Percentiles rank a stretch among this genome's conserved stretches.
Evolutionary conservation across 192 early-diverging fungal species (phyloP).

Genomic region (Coemansia sp.): DNA sequence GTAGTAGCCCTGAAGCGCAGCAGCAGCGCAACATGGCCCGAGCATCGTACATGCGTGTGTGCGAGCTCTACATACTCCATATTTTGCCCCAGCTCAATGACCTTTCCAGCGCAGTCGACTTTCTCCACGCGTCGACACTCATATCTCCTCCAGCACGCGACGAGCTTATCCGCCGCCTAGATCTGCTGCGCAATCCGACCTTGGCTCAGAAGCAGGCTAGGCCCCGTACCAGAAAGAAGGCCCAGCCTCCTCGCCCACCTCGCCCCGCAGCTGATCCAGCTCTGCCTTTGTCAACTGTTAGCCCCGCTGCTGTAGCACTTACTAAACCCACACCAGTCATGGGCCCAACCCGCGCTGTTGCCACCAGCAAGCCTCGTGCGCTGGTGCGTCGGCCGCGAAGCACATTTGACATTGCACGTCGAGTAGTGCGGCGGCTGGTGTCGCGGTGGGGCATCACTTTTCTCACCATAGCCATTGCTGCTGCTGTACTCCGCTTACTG

Average conservation of each 20-base stretch:
- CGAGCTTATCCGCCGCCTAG: conserved; percentile 37
- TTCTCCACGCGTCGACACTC: conserved; percentile 21
- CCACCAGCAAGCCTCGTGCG: conserved; percentile 15
- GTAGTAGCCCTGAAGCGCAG: conserved; percentile 12
- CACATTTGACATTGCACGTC: conserved; percentile 29
- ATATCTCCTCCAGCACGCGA: conserved; percentile 26
- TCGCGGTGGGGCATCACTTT: conserved; percentile 53
- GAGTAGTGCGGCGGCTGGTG: conserved; percentile 47
- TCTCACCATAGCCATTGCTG: conserved; percentile 41
- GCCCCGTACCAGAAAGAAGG: conserved; percentile 18
- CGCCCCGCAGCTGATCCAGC: conserved; percentile 1
- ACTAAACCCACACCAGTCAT: neutral
- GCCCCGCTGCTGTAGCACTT: neutral
- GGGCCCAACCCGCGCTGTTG: neutral
- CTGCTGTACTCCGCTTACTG: conserved; percentile 44
- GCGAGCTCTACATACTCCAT: conserved; percentile 54
- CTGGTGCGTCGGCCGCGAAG: conserved; percentile 31
- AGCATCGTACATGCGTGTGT: conserved; percentile 54
- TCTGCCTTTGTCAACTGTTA: neutral
- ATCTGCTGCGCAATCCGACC: conserved; percentile 37
- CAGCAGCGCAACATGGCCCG: conserved; percentile 39
- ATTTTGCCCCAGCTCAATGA: conserved; percentile 51
- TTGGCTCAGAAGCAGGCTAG: conserved; percentile 18
- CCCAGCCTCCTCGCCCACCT: neutral
- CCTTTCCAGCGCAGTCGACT: conserved; percentile 39